Conservation (phyloP, 2,329 filamentous ascomycete genomes). For the Coleophoma crateriformis region DNA sequence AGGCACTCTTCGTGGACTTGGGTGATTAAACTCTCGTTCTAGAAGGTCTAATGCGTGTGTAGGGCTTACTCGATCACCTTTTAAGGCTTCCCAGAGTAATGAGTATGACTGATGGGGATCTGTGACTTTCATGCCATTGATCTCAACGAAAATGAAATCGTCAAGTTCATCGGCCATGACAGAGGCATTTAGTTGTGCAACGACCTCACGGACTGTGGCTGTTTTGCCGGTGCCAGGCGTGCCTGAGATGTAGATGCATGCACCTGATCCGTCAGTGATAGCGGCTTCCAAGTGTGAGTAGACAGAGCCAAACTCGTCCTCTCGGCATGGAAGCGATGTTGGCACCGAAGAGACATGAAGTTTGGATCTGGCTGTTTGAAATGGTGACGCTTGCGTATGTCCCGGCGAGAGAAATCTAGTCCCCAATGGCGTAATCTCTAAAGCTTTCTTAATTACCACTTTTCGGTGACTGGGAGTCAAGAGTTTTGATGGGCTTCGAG, state of each 20-base stretch:
- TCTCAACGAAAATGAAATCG: constrained; percentile 98
- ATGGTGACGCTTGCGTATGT: constrained; percentile 75
- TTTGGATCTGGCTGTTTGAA: constrained; percentile 81
- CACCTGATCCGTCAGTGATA: constrained; percentile 86
- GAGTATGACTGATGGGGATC: constrained; percentile 96
- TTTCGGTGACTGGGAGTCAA: constrained; percentile 62
- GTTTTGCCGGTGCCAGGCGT: constrained; percentile 97
- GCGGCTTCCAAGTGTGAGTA: constrained; percentile 92
- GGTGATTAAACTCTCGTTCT: constrained; percentile 87
- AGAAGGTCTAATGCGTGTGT: constrained; percentile 86
- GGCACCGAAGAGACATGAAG: constrained; percentile 94
- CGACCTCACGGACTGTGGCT: constrained; percentile 92
- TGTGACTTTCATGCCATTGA: constrained; percentile 99
- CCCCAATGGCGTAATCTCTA: constrained; percentile 94
- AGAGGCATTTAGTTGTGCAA: constrained; percentile 80
- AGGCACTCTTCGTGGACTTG: constrained; percentile 83
- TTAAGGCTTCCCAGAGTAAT: constrained; percentile 90
- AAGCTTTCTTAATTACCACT: constrained; percentile 65
- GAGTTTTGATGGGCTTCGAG: constrained; percentile 33
- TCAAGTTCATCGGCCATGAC: constrained; percentile 89
- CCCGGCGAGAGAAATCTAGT: constrained; percentile 76
- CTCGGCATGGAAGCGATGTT: constrained; percentile 80
- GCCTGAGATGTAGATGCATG: constrained; percentile 99
- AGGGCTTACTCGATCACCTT: constrained; percentile 87
- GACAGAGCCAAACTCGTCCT: constrained; percentile 85